phyloP scores from a whole-genome alignment of 2,329 filamentous ascomycete genomes.

The Pseudocercospora crystallina region DNA sequence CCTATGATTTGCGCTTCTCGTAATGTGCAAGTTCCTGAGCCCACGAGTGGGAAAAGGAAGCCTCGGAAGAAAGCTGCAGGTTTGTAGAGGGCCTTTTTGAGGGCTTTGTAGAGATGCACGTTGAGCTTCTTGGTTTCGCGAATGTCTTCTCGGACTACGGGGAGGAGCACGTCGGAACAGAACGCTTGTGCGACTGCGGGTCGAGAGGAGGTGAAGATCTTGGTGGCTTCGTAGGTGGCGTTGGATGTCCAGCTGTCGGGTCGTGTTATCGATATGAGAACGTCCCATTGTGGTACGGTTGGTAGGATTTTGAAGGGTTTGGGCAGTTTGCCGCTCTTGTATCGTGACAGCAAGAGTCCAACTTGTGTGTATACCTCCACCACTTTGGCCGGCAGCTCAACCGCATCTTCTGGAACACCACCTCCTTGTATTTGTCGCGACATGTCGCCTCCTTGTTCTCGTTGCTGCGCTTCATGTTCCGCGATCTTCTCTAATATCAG shows the following conservation, averaged over 20 bases:
- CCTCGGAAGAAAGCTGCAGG: conserved; percentile 97
- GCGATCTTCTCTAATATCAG: conserved; percentile 94
- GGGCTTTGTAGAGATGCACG: conserved; percentile 87
- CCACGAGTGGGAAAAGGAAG: conserved; percentile 85
- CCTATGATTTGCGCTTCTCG: conserved; percentile 90
- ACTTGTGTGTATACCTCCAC: conserved; percentile 94
- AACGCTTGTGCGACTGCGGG: conserved; percentile 79
- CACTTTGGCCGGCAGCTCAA: conserved; percentile 85
- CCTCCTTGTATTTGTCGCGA: conserved; percentile 56
- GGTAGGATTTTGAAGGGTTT: conserved; percentile 98
- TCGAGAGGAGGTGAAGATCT: conserved; percentile 85
- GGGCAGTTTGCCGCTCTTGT: conserved; percentile 93
- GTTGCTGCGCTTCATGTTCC: conserved; percentile 73
- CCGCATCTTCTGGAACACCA: conserved; percentile 71
- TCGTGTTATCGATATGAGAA: conserved; percentile 78
- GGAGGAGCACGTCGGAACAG: conserved; percentile 81
- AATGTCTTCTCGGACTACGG: conserved; percentile 90
- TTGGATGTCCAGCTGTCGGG: conserved; percentile 78
- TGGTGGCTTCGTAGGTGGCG: conserved; percentile 82
- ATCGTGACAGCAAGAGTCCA: conserved; percentile 82
- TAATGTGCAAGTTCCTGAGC: conserved; percentile 82
- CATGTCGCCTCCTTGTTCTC: conserved; percentile 53
- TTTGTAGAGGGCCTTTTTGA: conserved; percentile 93
- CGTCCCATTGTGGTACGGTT: conserved; percentile 87
- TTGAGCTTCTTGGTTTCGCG: conserved; percentile 93